Evolutionary conservation across 306 rosid species (phyloP), one percentile per base, ranked within the genome.

Genomic region (Quercus rubra): DNA sequence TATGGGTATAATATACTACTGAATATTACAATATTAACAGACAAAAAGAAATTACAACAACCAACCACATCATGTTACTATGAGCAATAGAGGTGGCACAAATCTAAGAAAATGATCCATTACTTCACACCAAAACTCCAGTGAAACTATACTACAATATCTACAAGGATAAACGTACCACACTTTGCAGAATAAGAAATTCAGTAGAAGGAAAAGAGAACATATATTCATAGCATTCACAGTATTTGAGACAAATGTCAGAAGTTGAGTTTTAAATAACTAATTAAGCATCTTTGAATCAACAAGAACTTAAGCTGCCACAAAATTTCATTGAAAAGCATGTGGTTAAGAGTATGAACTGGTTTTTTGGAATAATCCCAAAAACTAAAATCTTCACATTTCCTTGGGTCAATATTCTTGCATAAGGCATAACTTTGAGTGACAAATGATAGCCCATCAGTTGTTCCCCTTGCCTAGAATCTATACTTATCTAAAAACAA

Each of bases 221-320:
- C 35, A 17, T 67, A 55, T 68, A 15, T 21, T n/a, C 13, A 55
- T 12, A 38, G 67, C 66, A 55, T 62, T 23, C 72, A 52, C 18
- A 30, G 14, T 19, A 38, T 7, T 38, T 7, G 46, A 7, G 19
- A 58, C 52, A 76, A 56, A 79, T 55, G 28, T 62, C 46, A 71
- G 30, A 78, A 75, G 62, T 79, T 55, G 20, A 30, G n/a, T 73
- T 46, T 46, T 33, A 75, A 21, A 38, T 19, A 75, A 58, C 38
- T 28, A 46, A 58, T 25, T 38, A 49, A 61, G 78, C 30, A 49
- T 70, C 77, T 51, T 5, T 56, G 17, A 28, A 52, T 31, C 21
- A 31, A 33, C 18, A 66, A 18, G 23, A 17, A 28, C 19, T 28
- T 15, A 38, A 23, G 67, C 67, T 59, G 67, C 27, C 31, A 21